A percentile compares a stretch with the other conserved stretches of the same genome.
Evolutionary conservation across 1,284 basidiomycete genomes (phyloP).

Genomic region (Somion occarium): DNA sequence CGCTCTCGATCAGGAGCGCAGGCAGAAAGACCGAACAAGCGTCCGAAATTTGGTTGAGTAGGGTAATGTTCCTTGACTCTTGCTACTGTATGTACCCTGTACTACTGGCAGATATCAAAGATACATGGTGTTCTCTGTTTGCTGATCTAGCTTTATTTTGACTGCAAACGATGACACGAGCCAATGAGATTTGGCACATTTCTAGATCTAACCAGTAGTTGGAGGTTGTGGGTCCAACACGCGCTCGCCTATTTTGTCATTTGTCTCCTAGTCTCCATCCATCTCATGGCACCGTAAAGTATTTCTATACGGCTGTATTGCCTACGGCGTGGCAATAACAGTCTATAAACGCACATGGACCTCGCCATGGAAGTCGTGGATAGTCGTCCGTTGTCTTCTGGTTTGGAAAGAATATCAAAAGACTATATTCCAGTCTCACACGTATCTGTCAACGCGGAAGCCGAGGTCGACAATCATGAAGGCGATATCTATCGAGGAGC

Average conservation of each 20-base stretch:
- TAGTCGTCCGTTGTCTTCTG: not conserved
- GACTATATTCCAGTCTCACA: conserved; percentile 16
- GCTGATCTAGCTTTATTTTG: not conserved
- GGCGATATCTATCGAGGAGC: conserved; percentile 57
- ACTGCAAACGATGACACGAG: too few species aligned
- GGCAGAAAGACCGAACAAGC: conserved; percentile 13
- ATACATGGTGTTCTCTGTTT: not conserved
- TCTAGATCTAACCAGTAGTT: not conserved
- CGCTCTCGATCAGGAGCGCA: conserved; percentile 5
- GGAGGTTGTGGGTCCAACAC: conserved; percentile 1
- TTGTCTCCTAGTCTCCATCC: not conserved
- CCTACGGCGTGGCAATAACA: conserved; percentile 12
- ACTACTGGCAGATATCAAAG: not conserved
- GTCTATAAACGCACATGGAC: not conserved
- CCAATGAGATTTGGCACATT: too few species aligned
- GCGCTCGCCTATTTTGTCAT: not conserved
- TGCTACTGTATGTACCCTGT: not conserved
- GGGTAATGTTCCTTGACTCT: not conserved
- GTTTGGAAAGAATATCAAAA: conserved; percentile 3
- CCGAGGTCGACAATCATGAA: conserved; percentile 29
- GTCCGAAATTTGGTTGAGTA: conserved; percentile 7
- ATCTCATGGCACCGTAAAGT: conserved; percentile 1
- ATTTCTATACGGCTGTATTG: conserved; percentile 9
- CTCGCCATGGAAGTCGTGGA: conserved; percentile 1
- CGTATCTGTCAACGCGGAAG: conserved; percentile 11